A percentile compares a stretch with the other conserved stretches of the same genome.
phyloP scores from a whole-genome alignment of 2,329 filamentous ascomycete genomes.

The Fusarium hostae region DNA sequence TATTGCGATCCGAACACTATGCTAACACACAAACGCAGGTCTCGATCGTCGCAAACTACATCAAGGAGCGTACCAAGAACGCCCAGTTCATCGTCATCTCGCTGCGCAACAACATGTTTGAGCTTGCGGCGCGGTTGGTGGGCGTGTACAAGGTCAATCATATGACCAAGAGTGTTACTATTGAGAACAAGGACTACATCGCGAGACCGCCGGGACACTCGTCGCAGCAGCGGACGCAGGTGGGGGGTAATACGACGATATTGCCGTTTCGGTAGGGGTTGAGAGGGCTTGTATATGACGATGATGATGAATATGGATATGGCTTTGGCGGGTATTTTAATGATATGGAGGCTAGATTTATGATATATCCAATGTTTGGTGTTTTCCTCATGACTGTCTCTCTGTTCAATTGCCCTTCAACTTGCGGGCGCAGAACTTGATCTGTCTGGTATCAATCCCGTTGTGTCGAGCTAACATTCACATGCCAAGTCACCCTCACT shows the following conservation, averaged over 20 bases:
- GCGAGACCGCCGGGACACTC: slow-evolving; percentile 51
- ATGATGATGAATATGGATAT: slow-evolving; percentile 36
- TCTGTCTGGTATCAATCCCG: background rate
- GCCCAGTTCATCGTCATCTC: slow-evolving; percentile 99
- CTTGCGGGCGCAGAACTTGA: background rate
- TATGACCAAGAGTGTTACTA: slow-evolving; percentile 94
- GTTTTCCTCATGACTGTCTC: background rate
- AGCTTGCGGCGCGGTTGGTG: slow-evolving; percentile 92
- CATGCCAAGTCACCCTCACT: background rate
- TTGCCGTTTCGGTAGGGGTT: slow-evolving; percentile 49
- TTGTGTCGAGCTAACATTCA: background rate
- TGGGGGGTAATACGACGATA: slow-evolving; percentile 49
- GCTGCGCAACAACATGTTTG: slow-evolving; percentile 99
- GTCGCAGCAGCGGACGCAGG: slow-evolving; percentile 47
- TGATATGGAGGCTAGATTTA: slow-evolving; percentile 40
- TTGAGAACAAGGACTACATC: slow-evolving; percentile 86
- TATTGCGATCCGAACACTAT: background rate
- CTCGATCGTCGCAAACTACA: slow-evolving; percentile 97
- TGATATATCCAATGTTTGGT: slow-evolving; percentile 39
- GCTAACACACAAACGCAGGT: slow-evolving; percentile 65
- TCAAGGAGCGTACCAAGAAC: slow-evolving; percentile 99
- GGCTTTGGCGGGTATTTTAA: slow-evolving; percentile 36
- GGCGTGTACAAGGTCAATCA: slow-evolving; percentile 99
- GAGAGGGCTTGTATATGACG: slow-evolving; percentile 30
- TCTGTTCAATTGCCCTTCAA: background rate